Evolutionary conservation across 108 stramenopile species (phyloP).

Genomic region (Phaeodactylum tricornutum): DNA sequence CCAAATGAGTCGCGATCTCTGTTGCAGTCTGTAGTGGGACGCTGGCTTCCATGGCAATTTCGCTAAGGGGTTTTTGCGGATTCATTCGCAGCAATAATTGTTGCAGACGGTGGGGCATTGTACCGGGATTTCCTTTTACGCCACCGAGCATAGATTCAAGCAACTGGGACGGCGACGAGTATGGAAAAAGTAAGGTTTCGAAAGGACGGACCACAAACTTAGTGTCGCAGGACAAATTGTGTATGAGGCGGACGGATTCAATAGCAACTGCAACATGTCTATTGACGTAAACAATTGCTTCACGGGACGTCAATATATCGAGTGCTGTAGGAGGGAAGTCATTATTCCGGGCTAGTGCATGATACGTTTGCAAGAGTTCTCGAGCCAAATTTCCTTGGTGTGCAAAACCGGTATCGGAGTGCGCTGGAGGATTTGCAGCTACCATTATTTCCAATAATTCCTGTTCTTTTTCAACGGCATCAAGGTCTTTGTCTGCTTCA

Average conservation of each 20-base stretch:
- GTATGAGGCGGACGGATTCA: constrained; percentile 26
- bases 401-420: background rate
- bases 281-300: constrained; percentile 68
- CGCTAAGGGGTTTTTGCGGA: constrained; percentile 52
- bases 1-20: constrained; percentile 51
- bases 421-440: constrained; percentile 23
- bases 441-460: constrained; percentile 66
- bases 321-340: constrained; percentile 29
- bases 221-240: background rate
- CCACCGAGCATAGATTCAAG: constrained; percentile 28
- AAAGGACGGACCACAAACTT: constrained; percentile 37
- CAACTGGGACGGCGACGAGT: constrained; percentile 55
- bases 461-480: constrained; percentile 42
- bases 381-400: constrained; percentile 57
- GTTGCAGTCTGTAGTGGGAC: constrained; percentile 45
- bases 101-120: constrained; percentile 27
- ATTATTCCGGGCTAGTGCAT: constrained; percentile 51
- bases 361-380: constrained; percentile 61
- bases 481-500: too few species aligned
- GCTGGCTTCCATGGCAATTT: constrained; percentile 59
- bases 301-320: constrained; percentile 37
- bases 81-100: constrained; percentile 43
- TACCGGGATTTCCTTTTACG: constrained; percentile 3
- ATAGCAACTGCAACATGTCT: constrained; percentile 70
- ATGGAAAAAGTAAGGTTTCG: constrained; percentile 71